phyloP scores from a whole-genome alignment of 2,329 filamentous ascomycete genomes.

The Seiridium cupressi region DNA sequence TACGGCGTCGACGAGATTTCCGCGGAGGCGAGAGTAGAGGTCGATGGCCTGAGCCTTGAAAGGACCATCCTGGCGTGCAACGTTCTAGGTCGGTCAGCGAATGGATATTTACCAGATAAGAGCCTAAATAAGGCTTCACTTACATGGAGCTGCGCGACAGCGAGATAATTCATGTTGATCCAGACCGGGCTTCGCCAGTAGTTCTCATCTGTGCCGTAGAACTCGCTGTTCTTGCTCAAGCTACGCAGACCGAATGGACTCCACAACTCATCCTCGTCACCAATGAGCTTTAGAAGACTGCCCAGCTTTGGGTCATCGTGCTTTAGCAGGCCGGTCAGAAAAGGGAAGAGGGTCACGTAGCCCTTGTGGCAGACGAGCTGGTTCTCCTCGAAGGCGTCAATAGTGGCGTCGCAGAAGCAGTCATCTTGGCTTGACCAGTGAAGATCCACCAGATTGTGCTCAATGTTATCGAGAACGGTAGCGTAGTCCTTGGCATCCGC shows the following conservation, averaged over 20 bases:
- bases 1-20: conserved; percentile 85
- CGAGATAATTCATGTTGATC: conserved; percentile 95
- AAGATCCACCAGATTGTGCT: conserved; percentile 83
- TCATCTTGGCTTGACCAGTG: conserved; percentile 84
- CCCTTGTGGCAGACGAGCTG: conserved; percentile 92
- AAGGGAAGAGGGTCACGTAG: conserved; percentile 91
- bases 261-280: conserved; percentile 84
- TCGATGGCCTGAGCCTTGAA: conserved; percentile 66
- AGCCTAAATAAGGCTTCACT: conserved; percentile 32
- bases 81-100: conserved; percentile 43
- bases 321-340: conserved; percentile 78
- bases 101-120: neutral
- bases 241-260: conserved; percentile 86
- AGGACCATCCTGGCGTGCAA: conserved; percentile 65
- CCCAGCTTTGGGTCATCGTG: conserved; percentile 73
- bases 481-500: conserved; percentile 76
- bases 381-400: conserved; percentile 93
- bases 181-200: conserved; percentile 96
- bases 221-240: conserved; percentile 76
- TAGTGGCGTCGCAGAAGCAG: conserved; percentile 90
- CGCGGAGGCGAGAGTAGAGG: conserved; percentile 74
- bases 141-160: conserved; percentile 74
- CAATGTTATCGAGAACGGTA: conserved; percentile 72
- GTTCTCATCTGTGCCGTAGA: conserved; percentile 90
- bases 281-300: conserved; percentile 73